Evolutionary conservation across 768 basidiomycete species (phyloP).

Genomic region (Calocybe gangraenosa): DNA sequence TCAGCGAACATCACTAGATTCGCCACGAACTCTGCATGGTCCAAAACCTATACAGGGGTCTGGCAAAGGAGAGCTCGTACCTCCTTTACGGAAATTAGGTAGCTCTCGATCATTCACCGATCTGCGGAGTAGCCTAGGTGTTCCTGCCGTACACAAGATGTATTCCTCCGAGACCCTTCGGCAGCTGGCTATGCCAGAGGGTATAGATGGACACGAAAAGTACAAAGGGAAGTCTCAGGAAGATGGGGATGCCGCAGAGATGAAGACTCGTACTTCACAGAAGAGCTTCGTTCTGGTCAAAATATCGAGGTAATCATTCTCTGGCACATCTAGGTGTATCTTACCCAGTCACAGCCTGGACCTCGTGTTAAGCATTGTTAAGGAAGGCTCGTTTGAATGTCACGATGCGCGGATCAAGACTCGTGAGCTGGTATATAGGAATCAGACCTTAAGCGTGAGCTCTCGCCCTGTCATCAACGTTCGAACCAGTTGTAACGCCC

Average conservation of each 20-base stretch:
- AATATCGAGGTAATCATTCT: conserved; percentile 53
- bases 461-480: background rate
- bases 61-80: conserved; percentile 23
- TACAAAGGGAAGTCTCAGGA: conserved; percentile 13
- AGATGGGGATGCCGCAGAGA: conserved; percentile 64
- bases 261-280: conserved; percentile 75
- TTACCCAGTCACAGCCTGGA: conserved; percentile 44
- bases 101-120: conserved; percentile 71
- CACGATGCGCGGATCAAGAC: conserved; percentile 77
- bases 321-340: conserved; percentile 14
- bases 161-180: conserved; percentile 36
- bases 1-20: conserved; percentile 46
- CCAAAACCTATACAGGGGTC: conserved; percentile 1
- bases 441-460: conserved; percentile 79
- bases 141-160: conserved; percentile 30
- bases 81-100: conserved; percentile 48
- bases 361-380: conserved; percentile 72
- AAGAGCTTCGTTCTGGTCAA: conserved; percentile 82
- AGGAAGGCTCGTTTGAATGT: conserved; percentile 82
- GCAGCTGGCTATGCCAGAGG: conserved; percentile 13
- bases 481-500: conserved; percentile 5
- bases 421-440: conserved; percentile 75
- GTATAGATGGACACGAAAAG: conserved; percentile 12
- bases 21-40: conserved; percentile 34
- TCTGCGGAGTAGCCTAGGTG: conserved; percentile 38